Percentiles rank a stretch among this genome's conserved stretches.
phyloP scores from a whole-genome alignment of 495 filamentous ascomycete genomes.

The Penicillium atrosanguineum region DNA sequence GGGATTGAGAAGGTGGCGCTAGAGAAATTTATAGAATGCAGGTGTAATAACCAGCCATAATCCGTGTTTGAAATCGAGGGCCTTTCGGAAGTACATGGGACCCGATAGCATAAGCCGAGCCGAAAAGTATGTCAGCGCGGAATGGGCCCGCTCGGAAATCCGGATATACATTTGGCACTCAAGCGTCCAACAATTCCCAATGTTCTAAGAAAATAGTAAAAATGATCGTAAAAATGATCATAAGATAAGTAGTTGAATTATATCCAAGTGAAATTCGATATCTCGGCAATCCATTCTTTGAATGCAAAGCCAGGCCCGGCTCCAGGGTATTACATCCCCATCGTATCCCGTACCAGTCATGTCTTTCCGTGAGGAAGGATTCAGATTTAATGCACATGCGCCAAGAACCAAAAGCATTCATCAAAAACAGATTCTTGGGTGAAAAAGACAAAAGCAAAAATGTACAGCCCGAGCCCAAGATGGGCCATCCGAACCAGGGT shows the following conservation, averaged over 20 bases:
- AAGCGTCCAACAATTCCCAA: not conserved
- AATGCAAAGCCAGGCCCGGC: conserved; percentile 13
- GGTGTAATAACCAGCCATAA: conserved; percentile 1
- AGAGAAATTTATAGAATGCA: not conserved
- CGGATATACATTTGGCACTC: not conserved
- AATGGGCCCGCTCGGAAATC: conserved; percentile 19
- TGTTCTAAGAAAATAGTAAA: too few relatives aligned
- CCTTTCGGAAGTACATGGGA: conserved; percentile 5
- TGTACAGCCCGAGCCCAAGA: conserved; percentile 16
- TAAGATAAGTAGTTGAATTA: not conserved
- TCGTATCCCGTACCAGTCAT: conserved; percentile 8
- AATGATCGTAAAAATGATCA: too few relatives aligned
- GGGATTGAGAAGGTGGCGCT: not conserved
- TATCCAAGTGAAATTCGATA: not conserved
- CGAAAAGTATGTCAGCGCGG: conserved; percentile 28
- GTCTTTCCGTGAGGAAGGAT: not conserved
- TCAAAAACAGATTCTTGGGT: not conserved
- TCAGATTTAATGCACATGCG: not conserved
- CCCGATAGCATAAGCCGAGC: conserved; percentile 22
- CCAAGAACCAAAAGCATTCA: not conserved
- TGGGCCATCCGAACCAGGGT: not conserved
- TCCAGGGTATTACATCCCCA: conserved; percentile 7
- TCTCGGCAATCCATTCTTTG: conserved; percentile 6
- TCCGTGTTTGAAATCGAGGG: not conserved
- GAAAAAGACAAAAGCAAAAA: conserved; percentile 4